Evolutionary conservation across 2,329 filamentous ascomycete species (phyloP).

Genomic region (Aspergillus sp.): DNA sequence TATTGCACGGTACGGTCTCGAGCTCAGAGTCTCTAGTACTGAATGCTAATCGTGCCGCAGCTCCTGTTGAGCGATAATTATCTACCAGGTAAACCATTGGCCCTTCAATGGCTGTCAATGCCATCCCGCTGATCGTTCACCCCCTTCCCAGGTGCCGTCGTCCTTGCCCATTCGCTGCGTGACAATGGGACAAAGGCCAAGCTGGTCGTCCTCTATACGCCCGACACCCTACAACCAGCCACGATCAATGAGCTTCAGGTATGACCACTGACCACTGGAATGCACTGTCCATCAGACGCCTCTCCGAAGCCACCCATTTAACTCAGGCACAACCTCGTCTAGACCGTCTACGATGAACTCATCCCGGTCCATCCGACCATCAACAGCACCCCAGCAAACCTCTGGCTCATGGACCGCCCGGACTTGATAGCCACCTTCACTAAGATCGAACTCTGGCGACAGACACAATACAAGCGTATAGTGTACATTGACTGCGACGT

Average conservation of each 20-base stretch:
- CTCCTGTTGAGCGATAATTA: conserved; percentile 91
- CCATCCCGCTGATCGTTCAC: conserved; percentile 12
- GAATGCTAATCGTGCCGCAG: conserved; percentile 48
- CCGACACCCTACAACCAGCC: conserved; percentile 71
- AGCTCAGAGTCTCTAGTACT: conserved; percentile 9
- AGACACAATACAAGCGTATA: conserved; percentile 84
- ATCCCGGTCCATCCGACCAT: conserved; percentile 78
- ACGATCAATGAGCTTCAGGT: conserved; percentile 79
- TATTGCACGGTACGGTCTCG: conserved; percentile 60
- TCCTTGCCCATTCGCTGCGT: conserved; percentile 89
- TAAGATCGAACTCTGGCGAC: conserved; percentile 92
- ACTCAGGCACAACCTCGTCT: conserved; percentile 4
- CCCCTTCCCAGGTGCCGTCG: conserved; percentile 69
- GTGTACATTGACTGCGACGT: conserved; percentile 95
- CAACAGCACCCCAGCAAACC: conserved; percentile 75
- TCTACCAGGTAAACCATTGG: conserved; percentile 69
- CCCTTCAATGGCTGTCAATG: neutral
- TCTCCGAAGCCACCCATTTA: conserved; percentile 18
- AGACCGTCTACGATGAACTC: conserved; percentile 85
- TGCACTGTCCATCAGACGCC: conserved; percentile 1
- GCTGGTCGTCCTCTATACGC: conserved; percentile 78
- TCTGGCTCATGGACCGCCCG: conserved; percentile 85
- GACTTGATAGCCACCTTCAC: conserved; percentile 93
- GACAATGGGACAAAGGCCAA: conserved; percentile 86
- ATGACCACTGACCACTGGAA: conserved; percentile 10